Conservation (phyloP, 2,329 filamentous ascomycete species). For the Nemania abortiva region DNA sequence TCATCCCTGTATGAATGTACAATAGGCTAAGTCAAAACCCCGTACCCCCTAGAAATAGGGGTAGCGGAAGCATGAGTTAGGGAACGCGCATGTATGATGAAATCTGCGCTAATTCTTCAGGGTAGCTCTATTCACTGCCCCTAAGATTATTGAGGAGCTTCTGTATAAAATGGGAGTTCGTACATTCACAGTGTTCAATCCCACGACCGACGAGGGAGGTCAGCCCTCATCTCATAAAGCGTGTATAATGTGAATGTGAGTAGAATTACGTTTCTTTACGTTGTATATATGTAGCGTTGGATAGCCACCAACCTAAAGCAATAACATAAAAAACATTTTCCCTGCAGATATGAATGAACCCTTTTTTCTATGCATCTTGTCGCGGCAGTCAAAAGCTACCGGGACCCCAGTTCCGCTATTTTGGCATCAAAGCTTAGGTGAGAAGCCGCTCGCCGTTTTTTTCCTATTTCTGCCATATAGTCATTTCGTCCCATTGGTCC, state of each 20-base stretch:
- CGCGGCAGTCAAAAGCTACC: conserved; percentile 13
- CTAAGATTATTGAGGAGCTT: background rate
- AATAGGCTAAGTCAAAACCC: background rate
- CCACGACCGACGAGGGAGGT: no score
- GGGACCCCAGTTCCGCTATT: conserved; percentile 23
- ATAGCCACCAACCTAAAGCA: background rate
- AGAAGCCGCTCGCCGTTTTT: conserved; percentile 3
- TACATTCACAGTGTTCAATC: no score
- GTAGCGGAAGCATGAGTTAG: background rate
- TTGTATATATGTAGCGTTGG: background rate
- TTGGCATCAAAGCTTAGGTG: background rate
- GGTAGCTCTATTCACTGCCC: background rate
- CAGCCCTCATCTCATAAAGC: background rate
- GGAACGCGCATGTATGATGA: background rate
- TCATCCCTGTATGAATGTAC: background rate
- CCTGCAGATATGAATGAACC: conserved; percentile 3
- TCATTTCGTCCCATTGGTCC: conserved; percentile 24
- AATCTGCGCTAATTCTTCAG: background rate
- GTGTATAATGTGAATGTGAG: background rate
- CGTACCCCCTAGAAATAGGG: background rate
- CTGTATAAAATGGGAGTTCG: background rate
- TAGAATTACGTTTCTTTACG: conserved; percentile 1
- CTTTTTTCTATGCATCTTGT: conserved; percentile 28
- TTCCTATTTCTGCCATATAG: background rate
- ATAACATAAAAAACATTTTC: background rate